A percentile compares a stretch with the other conserved stretches of the same genome.
These are phyloP conservation scores for Aspergillus ochraceus DNA, from an alignment of 2,329 filamentous ascomycete genomes.

Conservation along the genomic window DNA sequence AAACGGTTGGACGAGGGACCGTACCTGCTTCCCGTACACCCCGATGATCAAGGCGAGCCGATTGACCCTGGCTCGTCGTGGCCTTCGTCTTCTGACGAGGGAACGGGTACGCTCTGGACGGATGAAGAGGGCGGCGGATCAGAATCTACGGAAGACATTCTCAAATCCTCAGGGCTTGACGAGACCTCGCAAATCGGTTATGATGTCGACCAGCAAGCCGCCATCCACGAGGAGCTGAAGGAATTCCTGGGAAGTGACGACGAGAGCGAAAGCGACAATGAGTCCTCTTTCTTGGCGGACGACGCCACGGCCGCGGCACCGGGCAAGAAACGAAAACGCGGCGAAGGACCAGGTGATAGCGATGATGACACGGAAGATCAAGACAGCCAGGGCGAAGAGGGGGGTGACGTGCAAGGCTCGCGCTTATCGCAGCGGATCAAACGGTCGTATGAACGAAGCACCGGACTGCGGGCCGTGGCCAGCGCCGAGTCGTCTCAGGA, in stretches of 20 bases:
- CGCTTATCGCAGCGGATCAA: conserved; percentile 42
- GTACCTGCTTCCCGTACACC: conserved; percentile 75
- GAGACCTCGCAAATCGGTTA: conserved; percentile 56
- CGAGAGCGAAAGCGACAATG: conserved; percentile 52
- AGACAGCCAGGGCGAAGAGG: conserved; percentile 30
- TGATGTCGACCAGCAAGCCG: conserved; percentile 63
- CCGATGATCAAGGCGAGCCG: conserved; percentile 59
- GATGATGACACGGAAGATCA: conserved; percentile 33
- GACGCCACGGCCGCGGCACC: conserved; percentile 14
- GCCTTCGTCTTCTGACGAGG: conserved; percentile 48
- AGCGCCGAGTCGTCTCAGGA: conserved; percentile 10
- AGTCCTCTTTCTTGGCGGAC: conserved; percentile 33
- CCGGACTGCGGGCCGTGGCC: conserved; percentile 39
- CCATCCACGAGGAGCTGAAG: conserved; percentile 69
- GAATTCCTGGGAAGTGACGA: conserved; percentile 64
- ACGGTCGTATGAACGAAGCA: conserved; percentile 43
- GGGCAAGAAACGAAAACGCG: conserved; percentile 42
- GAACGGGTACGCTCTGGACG: conserved; percentile 48
- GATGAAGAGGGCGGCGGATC: conserved; percentile 40
- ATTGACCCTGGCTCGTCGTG: conserved; percentile 40
- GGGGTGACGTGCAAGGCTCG: conserved; percentile 39
- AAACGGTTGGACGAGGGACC: conserved; percentile 72
- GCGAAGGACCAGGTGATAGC: conserved; percentile 23
- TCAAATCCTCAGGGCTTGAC: conserved; percentile 51
- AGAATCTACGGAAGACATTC: conserved; percentile 44